Evolutionary conservation across 352 stramenopile genomes (phyloP).

Genomic region (Globisporangium recalcitrans): DNA sequence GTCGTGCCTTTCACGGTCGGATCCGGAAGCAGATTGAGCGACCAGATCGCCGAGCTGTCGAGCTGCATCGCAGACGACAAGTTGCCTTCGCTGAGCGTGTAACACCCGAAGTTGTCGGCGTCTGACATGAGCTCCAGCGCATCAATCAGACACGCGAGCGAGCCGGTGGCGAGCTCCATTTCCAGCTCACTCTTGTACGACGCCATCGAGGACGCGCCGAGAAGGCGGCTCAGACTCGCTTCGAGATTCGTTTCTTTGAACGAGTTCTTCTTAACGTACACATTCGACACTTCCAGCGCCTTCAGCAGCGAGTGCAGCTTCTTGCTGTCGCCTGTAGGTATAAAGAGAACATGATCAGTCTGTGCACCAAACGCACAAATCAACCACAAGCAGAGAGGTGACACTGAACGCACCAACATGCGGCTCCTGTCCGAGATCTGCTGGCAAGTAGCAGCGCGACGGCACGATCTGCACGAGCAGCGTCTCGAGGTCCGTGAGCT

Average conservation of each 20-base stretch:
- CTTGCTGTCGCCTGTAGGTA: conserved; percentile 56
- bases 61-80: conserved; percentile 89
- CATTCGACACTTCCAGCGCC: conserved; percentile 46
- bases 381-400: too few relatives aligned
- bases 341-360: background rate
- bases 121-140: conserved; percentile 65
- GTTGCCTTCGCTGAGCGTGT: conserved; percentile 56
- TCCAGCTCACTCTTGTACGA: conserved; percentile 66
- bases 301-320: conserved; percentile 74
- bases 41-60: conserved; percentile 89
- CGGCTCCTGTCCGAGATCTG: conserved; percentile 53
- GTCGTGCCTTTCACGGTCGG: conserved; percentile 30
- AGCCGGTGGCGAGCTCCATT: conserved; percentile 61
- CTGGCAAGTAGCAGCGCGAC: conserved; percentile 64
- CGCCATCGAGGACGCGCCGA: conserved; percentile 48
- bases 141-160: conserved; percentile 62
- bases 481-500: conserved; percentile 79
- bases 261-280: conserved; percentile 66
- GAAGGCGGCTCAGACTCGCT: conserved; percentile 54
- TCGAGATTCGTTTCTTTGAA: conserved; percentile 61
- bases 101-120: conserved; percentile 68
- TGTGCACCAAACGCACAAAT: background rate
- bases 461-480: conserved; percentile 77
- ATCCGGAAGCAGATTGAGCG: conserved; percentile 90
- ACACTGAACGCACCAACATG: conserved; percentile 25